Base-by-base conservation (phyloP, 2,329 filamentous ascomycete genomes). In the Sporothrix humicola region DNA sequence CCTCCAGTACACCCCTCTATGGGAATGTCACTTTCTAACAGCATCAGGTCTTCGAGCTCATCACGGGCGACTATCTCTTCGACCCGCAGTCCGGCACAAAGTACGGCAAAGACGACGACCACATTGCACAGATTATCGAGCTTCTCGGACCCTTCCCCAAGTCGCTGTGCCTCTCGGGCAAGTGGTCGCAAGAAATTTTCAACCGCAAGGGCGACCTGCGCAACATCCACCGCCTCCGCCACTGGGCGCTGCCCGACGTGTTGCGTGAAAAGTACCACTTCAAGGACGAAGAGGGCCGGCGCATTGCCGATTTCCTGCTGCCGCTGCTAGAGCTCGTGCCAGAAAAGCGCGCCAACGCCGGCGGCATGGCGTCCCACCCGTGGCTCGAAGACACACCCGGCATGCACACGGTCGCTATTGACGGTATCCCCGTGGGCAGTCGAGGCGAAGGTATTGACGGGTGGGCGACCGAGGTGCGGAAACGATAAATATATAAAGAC, bases 101-200 rank as follows among this genome's bases (percentile, higher is more conserved):
- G 83, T 99, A 99, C 82, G 96, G 96, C 81, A 99, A 99, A 84
- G 96, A 99, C 80, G 96, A 99, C 84, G 96, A 99, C 81, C 96
- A 99, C 84, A 98, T 99, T 77, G 96, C 96, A 10, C 96, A 99
- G 81, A 98, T 99, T 79, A 98, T 99, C 81, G 96, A 99, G 82
- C 88, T 99, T 5, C 90, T 99, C 20, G 96, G 96, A 9, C 91
- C 92, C 0, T 98, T 98, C 81, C 95, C 96, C 72, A 97, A 97
- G 81, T 93, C 93, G 4, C 88, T 98, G 69, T 98, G 94, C 82
- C 88, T 97, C 72, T 92, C 93, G 0, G 96, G 96, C 70, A 98
- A 98, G 83, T 98, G 96, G 96, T 95, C 92, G 15, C 95, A 98
- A 82, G 96, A 98, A 82, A 99, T 99, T 76, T 99, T 99, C 86